These are phyloP conservation scores for Mollisiaceae sp. DNA, from an alignment of 2,329 filamentous ascomycete species.

Conservation along the genomic window DNA sequence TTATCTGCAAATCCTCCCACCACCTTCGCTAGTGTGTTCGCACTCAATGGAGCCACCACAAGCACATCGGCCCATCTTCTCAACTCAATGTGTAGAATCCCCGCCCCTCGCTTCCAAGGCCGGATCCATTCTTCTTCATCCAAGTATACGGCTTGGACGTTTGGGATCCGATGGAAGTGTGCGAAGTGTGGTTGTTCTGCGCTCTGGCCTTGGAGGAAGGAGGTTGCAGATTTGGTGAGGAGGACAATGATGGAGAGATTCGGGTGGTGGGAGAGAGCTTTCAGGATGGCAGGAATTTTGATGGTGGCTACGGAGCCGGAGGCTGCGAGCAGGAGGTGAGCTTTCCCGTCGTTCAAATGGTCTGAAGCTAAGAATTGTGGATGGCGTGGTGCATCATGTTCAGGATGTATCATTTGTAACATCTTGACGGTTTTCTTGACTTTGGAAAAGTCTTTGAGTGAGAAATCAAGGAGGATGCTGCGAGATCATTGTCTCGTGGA, in stretches of 20 bases:
- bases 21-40: constrained; percentile 87
- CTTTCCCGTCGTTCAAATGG: constrained; percentile 54
- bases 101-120: constrained; percentile 78
- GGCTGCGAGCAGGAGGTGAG: constrained; percentile 68
- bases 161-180: constrained; percentile 62
- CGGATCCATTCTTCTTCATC: constrained; percentile 86
- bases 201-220: constrained; percentile 79
- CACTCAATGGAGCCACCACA: constrained; percentile 79
- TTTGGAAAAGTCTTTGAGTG: not conserved
- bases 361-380: constrained; percentile 38
- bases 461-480: not conserved
- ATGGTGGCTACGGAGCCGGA: constrained; percentile 86
- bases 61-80: constrained; percentile 82
- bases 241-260: constrained; percentile 82
- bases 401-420: constrained; percentile 30
- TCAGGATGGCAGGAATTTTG: constrained; percentile 73
- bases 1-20: constrained; percentile 78
- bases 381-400: constrained; percentile 22
- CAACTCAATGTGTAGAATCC: constrained; percentile 89
- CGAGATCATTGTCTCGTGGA: constrained; percentile 1
- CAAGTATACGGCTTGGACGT: constrained; percentile 80
- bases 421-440: constrained; percentile 20
- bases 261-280: constrained; percentile 56
- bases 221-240: constrained; percentile 73
- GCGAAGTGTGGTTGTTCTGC: constrained; percentile 75